Evolutionary conservation across 1,284 basidiomycete species (phyloP).

Genomic region (Mixia osmundae): DNA sequence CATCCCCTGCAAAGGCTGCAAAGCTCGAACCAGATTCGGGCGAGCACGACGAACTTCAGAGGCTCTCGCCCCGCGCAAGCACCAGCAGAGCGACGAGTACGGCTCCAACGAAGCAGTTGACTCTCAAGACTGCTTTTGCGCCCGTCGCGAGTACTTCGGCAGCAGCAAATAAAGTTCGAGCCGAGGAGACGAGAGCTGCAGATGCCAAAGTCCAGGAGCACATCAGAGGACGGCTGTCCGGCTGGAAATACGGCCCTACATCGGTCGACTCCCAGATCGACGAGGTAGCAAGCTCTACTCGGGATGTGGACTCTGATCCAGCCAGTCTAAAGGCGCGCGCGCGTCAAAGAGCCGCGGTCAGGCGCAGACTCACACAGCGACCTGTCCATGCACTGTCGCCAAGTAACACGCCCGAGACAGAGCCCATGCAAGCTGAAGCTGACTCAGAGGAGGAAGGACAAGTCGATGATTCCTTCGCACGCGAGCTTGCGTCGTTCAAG

Average conservation of each 20-base stretch:
- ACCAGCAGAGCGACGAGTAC: too few relatives aligned
- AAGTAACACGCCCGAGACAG: too few relatives aligned
- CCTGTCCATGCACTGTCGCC: too few relatives aligned
- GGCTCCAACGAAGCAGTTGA: too few relatives aligned
- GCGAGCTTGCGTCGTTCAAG: too few relatives aligned
- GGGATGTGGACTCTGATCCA: background rate
- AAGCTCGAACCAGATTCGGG: background rate
- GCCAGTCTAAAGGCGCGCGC: background rate
- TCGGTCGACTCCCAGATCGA: conserved; percentile 3
- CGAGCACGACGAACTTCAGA: background rate
- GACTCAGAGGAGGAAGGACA: too few relatives aligned
- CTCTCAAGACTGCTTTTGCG: too few relatives aligned
- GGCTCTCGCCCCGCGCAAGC: too few relatives aligned
- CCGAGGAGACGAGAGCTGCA: background rate
- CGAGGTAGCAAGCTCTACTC: background rate
- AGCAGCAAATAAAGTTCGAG: background rate
- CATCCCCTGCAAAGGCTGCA: background rate
- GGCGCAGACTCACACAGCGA: too few relatives aligned
- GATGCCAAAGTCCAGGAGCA: conserved; percentile 1
- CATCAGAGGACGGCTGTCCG: background rate
- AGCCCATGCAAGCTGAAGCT: too few relatives aligned
- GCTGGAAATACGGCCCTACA: background rate
- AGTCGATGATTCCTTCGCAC: too few relatives aligned
- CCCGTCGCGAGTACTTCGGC: conserved; percentile 6
- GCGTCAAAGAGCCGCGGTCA: background rate